phyloP scores from a whole-genome alignment of 495 filamentous ascomycete genomes.

The Podospora anserina region DNA sequence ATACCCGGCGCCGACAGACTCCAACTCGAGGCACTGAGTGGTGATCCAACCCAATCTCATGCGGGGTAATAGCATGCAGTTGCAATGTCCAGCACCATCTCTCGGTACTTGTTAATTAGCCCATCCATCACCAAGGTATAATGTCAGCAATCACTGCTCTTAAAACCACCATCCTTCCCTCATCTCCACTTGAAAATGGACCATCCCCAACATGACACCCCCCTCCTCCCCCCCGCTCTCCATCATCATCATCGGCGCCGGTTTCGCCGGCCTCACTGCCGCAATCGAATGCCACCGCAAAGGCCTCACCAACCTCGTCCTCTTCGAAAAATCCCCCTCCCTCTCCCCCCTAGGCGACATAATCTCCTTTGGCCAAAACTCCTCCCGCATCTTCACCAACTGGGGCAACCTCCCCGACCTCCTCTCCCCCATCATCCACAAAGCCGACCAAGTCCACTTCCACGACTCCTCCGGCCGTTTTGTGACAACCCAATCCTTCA shows the following conservation, averaged over 20 bases:
- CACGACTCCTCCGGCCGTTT: slow-evolving; percentile 33
- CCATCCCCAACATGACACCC: neutral
- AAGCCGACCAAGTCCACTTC: slow-evolving; percentile 34
- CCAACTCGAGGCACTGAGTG: neutral
- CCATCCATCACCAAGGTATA: neutral
- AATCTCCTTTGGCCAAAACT: slow-evolving; percentile 52
- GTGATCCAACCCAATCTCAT: neutral
- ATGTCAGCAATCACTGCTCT: neutral
- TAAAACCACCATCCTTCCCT: neutral
- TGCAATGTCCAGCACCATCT: neutral
- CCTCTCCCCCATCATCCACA: slow-evolving; percentile 51
- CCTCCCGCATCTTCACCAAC: slow-evolving; percentile 43
- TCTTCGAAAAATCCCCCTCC: slow-evolving; percentile 42
- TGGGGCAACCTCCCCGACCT: slow-evolving; percentile 48
- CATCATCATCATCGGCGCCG: slow-evolving; percentile 57
- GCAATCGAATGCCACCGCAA: slow-evolving; percentile 56
- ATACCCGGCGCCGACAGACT: slow-evolving; percentile 1
- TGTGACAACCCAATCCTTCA: slow-evolving; percentile 33
- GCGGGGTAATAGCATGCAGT: neutral
- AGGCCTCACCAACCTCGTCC: slow-evolving; percentile 28
- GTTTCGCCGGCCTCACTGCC: slow-evolving; percentile 59
- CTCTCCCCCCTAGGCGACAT: slow-evolving; percentile 48
- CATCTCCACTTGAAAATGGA: neutral
- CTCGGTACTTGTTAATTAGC: slow-evolving; percentile 1
- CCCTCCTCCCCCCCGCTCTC: neutral